A percentile compares a stretch with the other conserved stretches of the same genome.
Evolutionary conservation across 2,329 filamentous ascomycete species (phyloP).

Genomic region (Epicoccum sorghinum): DNA sequence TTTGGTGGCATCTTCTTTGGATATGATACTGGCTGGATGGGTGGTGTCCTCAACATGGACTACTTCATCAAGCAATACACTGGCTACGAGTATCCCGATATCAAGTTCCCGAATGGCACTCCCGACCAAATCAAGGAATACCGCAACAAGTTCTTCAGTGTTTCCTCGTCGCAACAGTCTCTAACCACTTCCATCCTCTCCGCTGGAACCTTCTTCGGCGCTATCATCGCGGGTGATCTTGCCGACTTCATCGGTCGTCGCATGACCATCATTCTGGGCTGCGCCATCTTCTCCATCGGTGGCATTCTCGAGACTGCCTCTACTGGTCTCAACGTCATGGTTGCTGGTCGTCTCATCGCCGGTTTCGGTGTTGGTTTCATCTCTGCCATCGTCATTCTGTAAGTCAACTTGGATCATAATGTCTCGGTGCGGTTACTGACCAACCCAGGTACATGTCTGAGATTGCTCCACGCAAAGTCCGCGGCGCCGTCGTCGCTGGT

Average conservation of each 20-base stretch:
- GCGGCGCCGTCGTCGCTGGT: conserved; percentile 75
- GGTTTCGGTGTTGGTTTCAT: conserved; percentile 76
- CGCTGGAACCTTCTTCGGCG: conserved; percentile 77
- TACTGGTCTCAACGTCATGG: conserved; percentile 66
- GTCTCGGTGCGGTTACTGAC: conserved; percentile 15
- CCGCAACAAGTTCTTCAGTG: conserved; percentile 50
- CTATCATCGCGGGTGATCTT: conserved; percentile 63
- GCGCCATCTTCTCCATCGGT: conserved; percentile 64
- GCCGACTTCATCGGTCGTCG: conserved; percentile 72
- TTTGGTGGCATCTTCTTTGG: conserved; percentile 70
- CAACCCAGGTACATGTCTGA: conserved; percentile 77
- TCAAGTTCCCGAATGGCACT: conserved; percentile 56
- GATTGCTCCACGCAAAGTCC: conserved; percentile 72
- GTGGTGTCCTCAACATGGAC: conserved; percentile 63
- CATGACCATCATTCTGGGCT: conserved; percentile 65
- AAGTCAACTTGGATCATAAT: conserved; percentile 37
- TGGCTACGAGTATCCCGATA: conserved; percentile 37
- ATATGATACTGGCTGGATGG: conserved; percentile 80
- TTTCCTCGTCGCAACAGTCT: conserved; percentile 54
- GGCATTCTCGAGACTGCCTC: conserved; percentile 66
- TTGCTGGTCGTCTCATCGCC: conserved; percentile 75
- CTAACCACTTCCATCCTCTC: conserved; percentile 77
- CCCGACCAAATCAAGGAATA: conserved; percentile 68
- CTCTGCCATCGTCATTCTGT: conserved; percentile 64
- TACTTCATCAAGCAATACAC: conserved; percentile 49